Conservation (phyloP, 2,329 filamentous ascomycete genomes). For the Grosmannia huntii region DNA sequence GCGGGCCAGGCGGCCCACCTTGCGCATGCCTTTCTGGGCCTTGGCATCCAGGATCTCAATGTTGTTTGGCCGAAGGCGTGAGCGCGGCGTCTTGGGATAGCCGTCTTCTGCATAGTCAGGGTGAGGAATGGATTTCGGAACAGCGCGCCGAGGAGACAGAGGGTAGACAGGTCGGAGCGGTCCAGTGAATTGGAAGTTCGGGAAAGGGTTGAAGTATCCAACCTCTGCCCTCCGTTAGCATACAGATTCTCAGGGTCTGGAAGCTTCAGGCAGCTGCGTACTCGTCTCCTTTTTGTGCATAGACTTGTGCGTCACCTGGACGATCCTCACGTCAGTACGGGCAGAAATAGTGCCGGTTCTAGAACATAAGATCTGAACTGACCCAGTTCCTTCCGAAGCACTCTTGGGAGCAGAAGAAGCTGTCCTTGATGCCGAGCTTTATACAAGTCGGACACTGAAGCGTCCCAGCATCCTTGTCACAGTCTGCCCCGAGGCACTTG, state of each 20-base stretch:
- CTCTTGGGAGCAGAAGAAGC: slow-evolving; percentile 95
- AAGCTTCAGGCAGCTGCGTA: slow-evolving; percentile 57
- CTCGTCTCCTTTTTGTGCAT: slow-evolving; percentile 70
- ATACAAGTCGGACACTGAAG: slow-evolving; percentile 93
- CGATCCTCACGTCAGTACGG: too few species aligned
- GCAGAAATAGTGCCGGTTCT: too few species aligned
- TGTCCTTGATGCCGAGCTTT: slow-evolving; percentile 75
- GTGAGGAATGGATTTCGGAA: slow-evolving; percentile 68
- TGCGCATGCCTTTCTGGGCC: slow-evolving; percentile 81
- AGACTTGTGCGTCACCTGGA: slow-evolving; percentile 67
- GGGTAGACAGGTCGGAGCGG: slow-evolving; percentile 76
- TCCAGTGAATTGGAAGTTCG: slow-evolving; percentile 73
- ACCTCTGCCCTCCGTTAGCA: slow-evolving; percentile 74
- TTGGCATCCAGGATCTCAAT: slow-evolving; percentile 70
- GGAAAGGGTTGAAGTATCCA: slow-evolving; percentile 85
- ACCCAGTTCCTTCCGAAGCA: slow-evolving; percentile 99
- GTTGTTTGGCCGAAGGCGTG: slow-evolving; percentile 60
- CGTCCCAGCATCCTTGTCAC: slow-evolving; percentile 70
- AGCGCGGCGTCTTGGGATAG: slow-evolving; percentile 48
- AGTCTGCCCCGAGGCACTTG: slow-evolving; percentile 72
- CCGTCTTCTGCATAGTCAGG: slow-evolving; percentile 86
- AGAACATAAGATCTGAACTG: neutral
- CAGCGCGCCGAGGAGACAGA: slow-evolving; percentile 55
- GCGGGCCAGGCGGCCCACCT: slow-evolving; percentile 72
- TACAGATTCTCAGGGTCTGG: slow-evolving; percentile 20